Evolutionary conservation across 2,329 filamentous ascomycete species (phyloP).

Genomic region (Juglanconis sp.): DNA sequence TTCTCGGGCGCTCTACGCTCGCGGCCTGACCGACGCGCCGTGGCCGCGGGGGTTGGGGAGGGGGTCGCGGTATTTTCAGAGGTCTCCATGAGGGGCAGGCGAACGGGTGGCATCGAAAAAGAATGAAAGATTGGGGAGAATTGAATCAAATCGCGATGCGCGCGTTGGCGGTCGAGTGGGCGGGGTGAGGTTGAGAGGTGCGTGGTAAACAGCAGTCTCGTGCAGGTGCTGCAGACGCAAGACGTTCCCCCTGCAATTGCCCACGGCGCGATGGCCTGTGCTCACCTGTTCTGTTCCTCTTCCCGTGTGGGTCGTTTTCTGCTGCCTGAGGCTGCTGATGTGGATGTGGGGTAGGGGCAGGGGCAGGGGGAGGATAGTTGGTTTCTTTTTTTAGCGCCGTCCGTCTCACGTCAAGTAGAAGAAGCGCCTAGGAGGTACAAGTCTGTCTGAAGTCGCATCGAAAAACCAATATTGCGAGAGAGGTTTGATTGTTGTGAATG

Average conservation of each 20-base stretch:
- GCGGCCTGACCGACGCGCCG: slow-evolving; percentile 66
- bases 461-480: no score
- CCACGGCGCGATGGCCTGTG: slow-evolving; percentile 18
- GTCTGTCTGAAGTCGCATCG: no score
- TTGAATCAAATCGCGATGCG: slow-evolving; percentile 23
- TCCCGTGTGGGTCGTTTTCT: no score
- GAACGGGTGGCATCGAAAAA: slow-evolving; percentile 35
- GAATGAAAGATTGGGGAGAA: slow-evolving; percentile 21
- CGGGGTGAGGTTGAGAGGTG: not conserved
- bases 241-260: slow-evolving; percentile 13
- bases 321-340: no score
- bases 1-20: slow-evolving; percentile 59
- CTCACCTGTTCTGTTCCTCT: not conserved
- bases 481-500: no score
- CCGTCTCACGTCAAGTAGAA: no score
- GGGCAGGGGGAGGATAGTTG: no score
- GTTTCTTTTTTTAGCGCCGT: no score
- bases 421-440: no score
- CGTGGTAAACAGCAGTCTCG: slow-evolving; percentile 17
- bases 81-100: slow-evolving; percentile 49
- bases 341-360: no score
- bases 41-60: slow-evolving; percentile 48
- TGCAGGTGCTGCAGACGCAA: slow-evolving; percentile 4
- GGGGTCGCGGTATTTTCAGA: slow-evolving; percentile 55
- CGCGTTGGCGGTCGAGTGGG: slow-evolving; percentile 8